These are phyloP conservation scores for Polygonum aviculare DNA, from an alignment of 148 eudicot species.

Conservation along the genomic window DNA sequence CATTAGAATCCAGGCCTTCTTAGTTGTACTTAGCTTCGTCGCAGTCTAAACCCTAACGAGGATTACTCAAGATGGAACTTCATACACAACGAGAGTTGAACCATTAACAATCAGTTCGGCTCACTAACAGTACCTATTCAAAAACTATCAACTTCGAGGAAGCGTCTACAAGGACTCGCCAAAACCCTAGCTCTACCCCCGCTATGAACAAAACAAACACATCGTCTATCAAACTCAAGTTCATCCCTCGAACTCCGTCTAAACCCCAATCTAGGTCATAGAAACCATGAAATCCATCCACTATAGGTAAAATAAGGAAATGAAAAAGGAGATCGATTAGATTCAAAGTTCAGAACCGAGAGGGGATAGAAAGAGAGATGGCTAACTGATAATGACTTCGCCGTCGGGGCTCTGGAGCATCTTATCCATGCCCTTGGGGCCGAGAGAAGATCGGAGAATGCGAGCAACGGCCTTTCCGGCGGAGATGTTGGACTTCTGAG, in stretches of 20 bases:
- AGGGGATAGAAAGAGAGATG: not conserved
- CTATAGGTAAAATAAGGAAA: not conserved
- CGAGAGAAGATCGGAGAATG: conserved; percentile 78
- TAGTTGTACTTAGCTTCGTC: not conserved
- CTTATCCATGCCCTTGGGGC: conserved; percentile 98
- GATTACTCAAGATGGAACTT: not conserved
- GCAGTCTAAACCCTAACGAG: not conserved
- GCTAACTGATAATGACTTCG: conserved; percentile 76
- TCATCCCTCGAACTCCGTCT: not conserved
- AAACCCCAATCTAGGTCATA: not conserved
- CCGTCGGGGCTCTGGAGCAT: conserved; percentile 97
- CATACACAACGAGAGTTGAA: not conserved
- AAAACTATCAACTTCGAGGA: not conserved
- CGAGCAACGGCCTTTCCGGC: conserved; percentile 89
- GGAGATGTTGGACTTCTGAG: conserved; percentile 84
- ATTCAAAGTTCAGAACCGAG: not conserved
- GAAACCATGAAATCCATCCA: not conserved
- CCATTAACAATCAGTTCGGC: not conserved
- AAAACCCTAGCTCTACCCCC: not conserved
- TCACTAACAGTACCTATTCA: not conserved
- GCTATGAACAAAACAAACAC: not conserved
- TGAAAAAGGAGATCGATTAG: not conserved
- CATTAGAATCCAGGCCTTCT: not conserved
- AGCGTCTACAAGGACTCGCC: not conserved
- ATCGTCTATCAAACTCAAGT: not conserved